Percentiles rank a stretch among this genome's conserved stretches.
These are phyloP conservation scores for Coemansia sp. DNA, from an alignment of 192 early-diverging fungal genomes.

Conservation along the genomic window DNA sequence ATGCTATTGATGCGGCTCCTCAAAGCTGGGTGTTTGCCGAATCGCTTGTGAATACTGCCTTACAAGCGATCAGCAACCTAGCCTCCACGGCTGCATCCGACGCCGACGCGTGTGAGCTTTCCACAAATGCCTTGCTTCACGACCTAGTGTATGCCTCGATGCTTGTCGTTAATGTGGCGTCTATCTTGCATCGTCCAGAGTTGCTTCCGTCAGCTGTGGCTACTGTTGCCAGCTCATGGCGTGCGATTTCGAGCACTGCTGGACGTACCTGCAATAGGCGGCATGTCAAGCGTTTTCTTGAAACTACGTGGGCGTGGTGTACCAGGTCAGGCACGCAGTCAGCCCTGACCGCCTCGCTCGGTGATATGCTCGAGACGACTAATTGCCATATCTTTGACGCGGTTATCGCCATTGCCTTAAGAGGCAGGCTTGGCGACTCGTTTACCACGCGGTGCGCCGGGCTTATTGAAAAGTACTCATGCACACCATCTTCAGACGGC, in stretches of 20 bases:
- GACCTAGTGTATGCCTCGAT: conserved; percentile 27
- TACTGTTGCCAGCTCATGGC: conserved; percentile 25
- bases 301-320: conserved; percentile 47
- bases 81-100: background rate
- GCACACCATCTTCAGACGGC: background rate
- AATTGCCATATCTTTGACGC: conserved; percentile 19
- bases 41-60: conserved; percentile 1
- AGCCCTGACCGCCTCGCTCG: conserved; percentile 7
- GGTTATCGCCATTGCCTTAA: conserved; percentile 14
- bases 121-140: background rate
- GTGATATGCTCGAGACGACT: conserved; percentile 19
- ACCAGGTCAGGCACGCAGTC: conserved; percentile 10
- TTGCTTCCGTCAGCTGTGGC: background rate
- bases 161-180: conserved; percentile 34
- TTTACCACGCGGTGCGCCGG: conserved; percentile 1
- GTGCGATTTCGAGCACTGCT: background rate
- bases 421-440: background rate
- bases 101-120: background rate
- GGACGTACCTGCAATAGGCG: background rate
- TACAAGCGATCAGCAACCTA: background rate
- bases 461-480: background rate
- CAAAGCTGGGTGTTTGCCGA: conserved; percentile 38
- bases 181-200: conserved; percentile 9
- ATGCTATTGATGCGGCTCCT: background rate
- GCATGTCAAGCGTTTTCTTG: conserved; percentile 32